Percentiles rank a stretch among this genome's conserved stretches.
Conservation (phyloP, 78 protist genomes). For the Dictyostelium purpureum region DNA sequence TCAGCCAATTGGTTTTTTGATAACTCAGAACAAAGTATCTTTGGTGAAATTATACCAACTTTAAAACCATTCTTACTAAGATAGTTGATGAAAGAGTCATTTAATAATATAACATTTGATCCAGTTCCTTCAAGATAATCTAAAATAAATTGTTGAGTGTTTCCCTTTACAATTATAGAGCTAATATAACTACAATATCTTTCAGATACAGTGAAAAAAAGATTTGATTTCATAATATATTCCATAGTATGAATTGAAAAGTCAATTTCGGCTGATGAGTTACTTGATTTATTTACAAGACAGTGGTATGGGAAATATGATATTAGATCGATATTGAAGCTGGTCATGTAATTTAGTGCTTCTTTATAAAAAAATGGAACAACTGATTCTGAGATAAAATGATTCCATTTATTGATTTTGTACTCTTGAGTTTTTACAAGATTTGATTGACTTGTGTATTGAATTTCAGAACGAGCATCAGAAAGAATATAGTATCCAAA, state of each 20-base stretch:
- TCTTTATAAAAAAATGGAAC: not conserved
- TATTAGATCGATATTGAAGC: not conserved
- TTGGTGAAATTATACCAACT: too few relatives aligned
- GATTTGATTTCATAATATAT: too few relatives aligned
- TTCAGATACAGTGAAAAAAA: too few relatives aligned
- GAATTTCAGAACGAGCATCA: slow-evolving; percentile 38
- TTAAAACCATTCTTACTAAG: too few relatives aligned
- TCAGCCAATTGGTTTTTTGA: not conserved
- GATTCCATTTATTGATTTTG: not conserved
- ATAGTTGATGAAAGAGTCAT: too few relatives aligned
- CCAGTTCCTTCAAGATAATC: too few relatives aligned
- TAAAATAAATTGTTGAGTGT: too few relatives aligned
- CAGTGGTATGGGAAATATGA: not conserved
- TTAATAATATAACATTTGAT: too few relatives aligned
- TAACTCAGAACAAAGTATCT: too few relatives aligned
- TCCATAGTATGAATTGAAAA: not conserved
- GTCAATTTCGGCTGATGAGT: not conserved
- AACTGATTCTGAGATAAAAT: not conserved
- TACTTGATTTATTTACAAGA: not conserved
- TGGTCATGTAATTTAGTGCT: not conserved
- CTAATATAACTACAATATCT: too few relatives aligned
- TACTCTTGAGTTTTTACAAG: not conserved
- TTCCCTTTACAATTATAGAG: too few relatives aligned
- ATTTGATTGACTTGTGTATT: not conserved
- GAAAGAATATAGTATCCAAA: slow-evolving; percentile 20